Base-by-base conservation (phyloP, 1,284 basidiomycete genomes). In the Leccinum pseudoinsigne region DNA sequence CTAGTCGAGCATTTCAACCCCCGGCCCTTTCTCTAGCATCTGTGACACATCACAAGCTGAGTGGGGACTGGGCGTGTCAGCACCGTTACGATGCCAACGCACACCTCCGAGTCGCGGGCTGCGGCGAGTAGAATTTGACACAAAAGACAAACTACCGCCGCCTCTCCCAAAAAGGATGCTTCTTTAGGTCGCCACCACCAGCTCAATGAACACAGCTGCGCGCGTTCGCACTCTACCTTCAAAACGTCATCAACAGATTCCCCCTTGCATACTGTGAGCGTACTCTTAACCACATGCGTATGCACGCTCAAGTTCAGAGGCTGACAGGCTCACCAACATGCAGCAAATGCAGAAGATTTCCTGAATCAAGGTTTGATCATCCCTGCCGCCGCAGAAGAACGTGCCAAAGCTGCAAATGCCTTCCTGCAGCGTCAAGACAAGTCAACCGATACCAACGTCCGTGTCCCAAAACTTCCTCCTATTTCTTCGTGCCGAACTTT, bases 281-380 rank as follows among this genome's bases (percentile, higher is more conserved):
- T n/a, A 1, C n/a, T 55, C 23, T 38, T n/a, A 3, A 28, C 45
- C 12, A 1, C n/a, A 55, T 4, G 7, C 5, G 21, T 31, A 31
- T 21, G 14, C 28, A 8, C 18, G 18, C 40, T 69, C 60, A 57
- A 23, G 34, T 12, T 47, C 45, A 47, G 21, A n/a, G 53, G 23
- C 36, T 38, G 14, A 61, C 74, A 93, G 91, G 91, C 91, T 21
- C 90, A 93, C 74, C 26, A 90, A 70, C 89, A 92, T 76, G 88
- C 89, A 61, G 86, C 86, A 21, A 89, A 88, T 70, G 91, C 90
- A 31, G 89, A 93, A 64, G 89, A 92, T 62, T 83, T 82, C 69
- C 71, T 83, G 50, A 80, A 79, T 14, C 82, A 84, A 63, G 21
- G 21, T 21, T 21, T 21, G 21, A 21, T 21, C 21, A 21, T 21